Conservation (phyloP, 2,329 filamentous ascomycete genomes). For the Fusarium devonianum region DNA sequence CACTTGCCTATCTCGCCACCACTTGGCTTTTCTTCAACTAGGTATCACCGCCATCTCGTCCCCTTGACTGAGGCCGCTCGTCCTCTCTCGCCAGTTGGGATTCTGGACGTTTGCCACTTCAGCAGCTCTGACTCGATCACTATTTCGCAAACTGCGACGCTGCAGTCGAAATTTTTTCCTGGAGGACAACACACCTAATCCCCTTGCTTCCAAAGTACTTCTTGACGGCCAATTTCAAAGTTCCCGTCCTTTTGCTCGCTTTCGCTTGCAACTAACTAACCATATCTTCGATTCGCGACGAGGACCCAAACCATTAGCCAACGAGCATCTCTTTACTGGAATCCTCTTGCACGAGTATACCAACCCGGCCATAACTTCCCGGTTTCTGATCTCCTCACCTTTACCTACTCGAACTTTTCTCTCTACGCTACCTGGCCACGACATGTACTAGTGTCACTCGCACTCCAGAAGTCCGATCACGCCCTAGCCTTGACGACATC, state of each 20-base stretch:
- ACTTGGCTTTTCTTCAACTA: conserved; percentile 7
- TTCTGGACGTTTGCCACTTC: conserved; percentile 11
- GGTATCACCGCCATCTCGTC: conserved; percentile 4
- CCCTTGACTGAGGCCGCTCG: conserved; percentile 6
- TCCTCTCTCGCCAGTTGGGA: conserved; percentile 8
- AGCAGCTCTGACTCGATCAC: conserved; percentile 15
- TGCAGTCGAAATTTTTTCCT: conserved; percentile 10
- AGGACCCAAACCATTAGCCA: background rate
- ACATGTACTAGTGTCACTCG: conserved; percentile 22
- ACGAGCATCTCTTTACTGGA: background rate
- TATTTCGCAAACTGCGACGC: conserved; percentile 12
- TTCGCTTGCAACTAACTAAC: conserved; percentile 1
- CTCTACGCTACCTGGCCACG: conserved; percentile 9
- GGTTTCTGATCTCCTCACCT: too few relatives aligned
- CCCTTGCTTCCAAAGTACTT: conserved; percentile 7
- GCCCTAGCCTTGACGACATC: too few relatives aligned
- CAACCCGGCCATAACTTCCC: too few relatives aligned
- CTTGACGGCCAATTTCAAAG: conserved; percentile 6
- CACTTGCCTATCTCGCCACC: conserved; percentile 5
- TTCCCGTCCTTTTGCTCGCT: background rate
- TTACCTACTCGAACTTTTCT: too few relatives aligned
- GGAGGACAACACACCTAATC: conserved; percentile 2
- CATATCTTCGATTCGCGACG: conserved; percentile 2
- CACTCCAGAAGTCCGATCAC: background rate
- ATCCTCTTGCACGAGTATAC: too few relatives aligned